Conservation (phyloP, 2,329 filamentous ascomycete species). For the Sporothrix sp. region DNA sequence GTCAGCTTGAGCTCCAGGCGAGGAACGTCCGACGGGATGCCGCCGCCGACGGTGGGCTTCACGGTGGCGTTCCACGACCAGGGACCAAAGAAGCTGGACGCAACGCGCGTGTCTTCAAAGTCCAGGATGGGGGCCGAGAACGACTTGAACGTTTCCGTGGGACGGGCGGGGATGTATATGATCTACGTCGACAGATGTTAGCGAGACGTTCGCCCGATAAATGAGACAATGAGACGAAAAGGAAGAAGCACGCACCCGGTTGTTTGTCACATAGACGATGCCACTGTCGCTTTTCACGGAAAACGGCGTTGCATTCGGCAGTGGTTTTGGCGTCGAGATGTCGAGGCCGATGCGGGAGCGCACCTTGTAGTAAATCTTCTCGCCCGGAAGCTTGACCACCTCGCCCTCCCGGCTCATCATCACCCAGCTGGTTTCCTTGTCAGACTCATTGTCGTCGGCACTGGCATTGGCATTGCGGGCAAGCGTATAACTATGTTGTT, state of each 20-base stretch:
- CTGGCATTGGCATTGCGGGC: constrained; percentile 30
- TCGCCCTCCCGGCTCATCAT: constrained; percentile 69
- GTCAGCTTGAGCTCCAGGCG: constrained; percentile 74
- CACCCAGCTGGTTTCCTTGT: constrained; percentile 64
- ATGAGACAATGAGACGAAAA: too few species aligned
- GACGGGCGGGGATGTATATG: constrained; percentile 71
- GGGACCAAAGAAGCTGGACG: constrained; percentile 83
- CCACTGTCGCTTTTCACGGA: constrained; percentile 65
- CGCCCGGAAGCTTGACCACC: constrained; percentile 77
- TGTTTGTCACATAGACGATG: constrained; percentile 71
- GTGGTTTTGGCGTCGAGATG: constrained; percentile 59
- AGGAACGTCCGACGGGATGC: constrained; percentile 63
- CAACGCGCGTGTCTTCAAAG: constrained; percentile 75
- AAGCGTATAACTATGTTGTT: constrained; percentile 30
- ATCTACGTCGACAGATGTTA: constrained; percentile 44
- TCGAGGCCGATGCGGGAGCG: constrained; percentile 69
- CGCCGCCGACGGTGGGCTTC: constrained; percentile 72
- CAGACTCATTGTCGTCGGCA: constrained; percentile 38
- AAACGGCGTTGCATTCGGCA: constrained; percentile 53
- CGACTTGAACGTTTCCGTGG: constrained; percentile 64
- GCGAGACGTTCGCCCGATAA: too few species aligned
- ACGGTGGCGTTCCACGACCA: constrained; percentile 81
- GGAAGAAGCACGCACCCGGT: constrained; percentile 62
- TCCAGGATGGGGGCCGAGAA: constrained; percentile 85
- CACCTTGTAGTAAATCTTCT: constrained; percentile 72